Conservation (phyloP, 768 basidiomycete species). For the Dentipellis fragilis region DNA sequence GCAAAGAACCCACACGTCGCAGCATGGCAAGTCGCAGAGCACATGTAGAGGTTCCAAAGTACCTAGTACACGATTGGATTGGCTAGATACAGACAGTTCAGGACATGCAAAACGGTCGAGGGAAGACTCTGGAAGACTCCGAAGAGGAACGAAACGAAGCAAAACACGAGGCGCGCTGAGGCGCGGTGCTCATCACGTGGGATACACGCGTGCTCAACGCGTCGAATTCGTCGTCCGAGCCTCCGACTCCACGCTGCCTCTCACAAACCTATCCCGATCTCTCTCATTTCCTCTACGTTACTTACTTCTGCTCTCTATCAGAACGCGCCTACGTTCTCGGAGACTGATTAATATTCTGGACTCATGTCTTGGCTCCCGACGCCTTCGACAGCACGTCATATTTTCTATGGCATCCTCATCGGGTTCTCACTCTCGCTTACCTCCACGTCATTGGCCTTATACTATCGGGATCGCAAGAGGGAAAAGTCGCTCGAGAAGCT, state of each 20-base stretch:
- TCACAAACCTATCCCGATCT: neutral
- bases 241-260: neutral
- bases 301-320: neutral
- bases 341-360: neutral
- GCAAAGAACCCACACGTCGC: too few relatives aligned
- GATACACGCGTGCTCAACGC: neutral
- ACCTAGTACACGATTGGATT: too few relatives aligned
- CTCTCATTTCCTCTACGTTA: neutral
- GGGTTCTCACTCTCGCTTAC: constrained; percentile 74
- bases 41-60: too few relatives aligned
- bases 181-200: neutral
- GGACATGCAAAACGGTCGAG: too few relatives aligned
- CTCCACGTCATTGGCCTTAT: constrained; percentile 50
- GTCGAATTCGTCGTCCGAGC: neutral
- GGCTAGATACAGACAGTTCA: too few relatives aligned
- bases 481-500: constrained; percentile 24
- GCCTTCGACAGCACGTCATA: constrained; percentile 21
- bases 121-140: too few relatives aligned
- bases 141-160: neutral
- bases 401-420: constrained; percentile 48
- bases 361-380: constrained; percentile 17
- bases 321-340: neutral
- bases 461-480: constrained; percentile 40
- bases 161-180: neutral
- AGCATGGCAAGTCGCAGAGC: too few relatives aligned